Conservation (phyloP, 73 alveolate genomes). For the Uronychia binucleata region DNA sequence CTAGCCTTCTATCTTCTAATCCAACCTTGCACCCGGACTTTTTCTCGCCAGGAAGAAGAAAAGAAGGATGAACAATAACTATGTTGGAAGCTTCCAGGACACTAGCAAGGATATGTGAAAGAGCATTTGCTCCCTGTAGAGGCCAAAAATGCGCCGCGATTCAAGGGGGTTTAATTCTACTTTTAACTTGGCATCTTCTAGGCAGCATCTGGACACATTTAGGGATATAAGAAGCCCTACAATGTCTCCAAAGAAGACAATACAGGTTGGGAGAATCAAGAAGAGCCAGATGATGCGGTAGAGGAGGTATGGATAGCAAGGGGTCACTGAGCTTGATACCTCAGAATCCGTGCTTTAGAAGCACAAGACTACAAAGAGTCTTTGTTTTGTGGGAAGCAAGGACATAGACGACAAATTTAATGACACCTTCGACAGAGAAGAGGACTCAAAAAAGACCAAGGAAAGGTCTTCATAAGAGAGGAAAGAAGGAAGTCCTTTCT, state of each 20-base stretch:
- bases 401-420: background rate
- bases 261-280: no score
- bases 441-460: background rate
- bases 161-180: no score
- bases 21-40: background rate
- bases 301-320: background rate
- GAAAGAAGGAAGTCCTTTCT: background rate
- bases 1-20: background rate
- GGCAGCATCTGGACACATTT: background rate
- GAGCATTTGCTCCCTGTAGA: background rate
- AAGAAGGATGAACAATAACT: background rate
- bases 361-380: background rate
- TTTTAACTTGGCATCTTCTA: background rate
- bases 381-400: background rate
- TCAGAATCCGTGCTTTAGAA: background rate
- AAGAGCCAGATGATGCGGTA: no score
- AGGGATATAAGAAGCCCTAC: background rate
- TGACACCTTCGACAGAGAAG: background rate
- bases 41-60: background rate
- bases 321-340: no score
- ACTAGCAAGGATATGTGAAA: background rate
- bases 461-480: background rate
- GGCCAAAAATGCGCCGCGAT: no score
- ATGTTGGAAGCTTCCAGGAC: background rate
- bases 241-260: no score